Evolutionary conservation across 1,284 basidiomycete species (phyloP).

Genomic region (Tilletia walkeri): DNA sequence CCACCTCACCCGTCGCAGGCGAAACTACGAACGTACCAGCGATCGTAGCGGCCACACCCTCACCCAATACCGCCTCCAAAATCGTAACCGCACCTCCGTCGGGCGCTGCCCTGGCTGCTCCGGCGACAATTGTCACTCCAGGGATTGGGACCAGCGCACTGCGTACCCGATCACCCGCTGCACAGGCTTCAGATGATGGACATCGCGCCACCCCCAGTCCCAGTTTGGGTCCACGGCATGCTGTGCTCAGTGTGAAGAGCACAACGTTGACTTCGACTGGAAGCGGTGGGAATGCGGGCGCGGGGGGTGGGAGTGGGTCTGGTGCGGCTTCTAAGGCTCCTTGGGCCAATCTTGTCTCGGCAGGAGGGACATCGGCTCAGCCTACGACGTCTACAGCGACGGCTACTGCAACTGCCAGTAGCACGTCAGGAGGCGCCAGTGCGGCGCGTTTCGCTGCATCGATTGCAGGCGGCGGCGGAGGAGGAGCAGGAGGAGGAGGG

Average conservation of each 20-base stretch:
- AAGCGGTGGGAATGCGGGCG: not conserved
- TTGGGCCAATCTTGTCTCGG: not conserved
- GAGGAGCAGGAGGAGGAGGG: not conserved
- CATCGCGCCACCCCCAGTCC: not conserved
- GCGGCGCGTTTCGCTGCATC: constrained; percentile 1
- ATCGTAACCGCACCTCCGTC: not conserved
- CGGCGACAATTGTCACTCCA: no score
- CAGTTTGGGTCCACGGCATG: not conserved
- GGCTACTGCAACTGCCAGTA: not conserved
- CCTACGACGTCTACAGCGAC: not conserved
- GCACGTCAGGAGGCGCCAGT: not conserved
- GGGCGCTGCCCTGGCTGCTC: no score
- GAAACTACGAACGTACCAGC: not conserved
- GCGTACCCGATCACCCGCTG: not conserved
- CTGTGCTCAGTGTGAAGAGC: constrained; percentile 7
- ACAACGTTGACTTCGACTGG: not conserved
- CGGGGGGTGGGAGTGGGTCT: no score
- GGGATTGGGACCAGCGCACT: not conserved
- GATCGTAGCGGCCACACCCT: not conserved
- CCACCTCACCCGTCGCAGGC: not conserved
- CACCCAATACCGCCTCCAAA: not conserved
- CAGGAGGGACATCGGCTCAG: not conserved
- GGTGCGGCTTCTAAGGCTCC: not conserved
- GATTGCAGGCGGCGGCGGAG: not conserved
- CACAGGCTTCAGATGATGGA: not conserved